Percentiles rank a stretch among this genome's conserved stretches.
Evolutionary conservation across 2,329 filamentous ascomycete genomes (phyloP).

Genomic region (Ophiostoma sp.): DNA sequence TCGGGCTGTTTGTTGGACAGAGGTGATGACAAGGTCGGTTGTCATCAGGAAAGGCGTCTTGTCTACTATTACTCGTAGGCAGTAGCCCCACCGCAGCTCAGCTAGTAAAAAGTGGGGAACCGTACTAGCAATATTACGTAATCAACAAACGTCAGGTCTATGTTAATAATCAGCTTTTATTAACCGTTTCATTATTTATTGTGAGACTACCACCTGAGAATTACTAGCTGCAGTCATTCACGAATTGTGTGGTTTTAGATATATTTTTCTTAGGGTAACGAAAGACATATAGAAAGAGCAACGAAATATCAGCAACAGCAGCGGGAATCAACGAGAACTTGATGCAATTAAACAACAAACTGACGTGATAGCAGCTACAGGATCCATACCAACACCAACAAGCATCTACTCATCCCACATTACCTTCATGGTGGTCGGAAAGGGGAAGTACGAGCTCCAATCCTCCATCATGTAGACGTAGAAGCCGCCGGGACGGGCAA

Average conservation of each 20-base stretch:
- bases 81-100: neutral
- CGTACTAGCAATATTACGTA: neutral
- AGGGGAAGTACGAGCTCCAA: slow-evolving; percentile 47
- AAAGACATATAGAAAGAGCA: too few species aligned
- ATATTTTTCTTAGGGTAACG: too few species aligned
- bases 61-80: neutral
- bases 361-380: neutral
- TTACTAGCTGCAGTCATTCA: too few species aligned
- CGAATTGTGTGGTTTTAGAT: too few species aligned
- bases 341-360: neutral
- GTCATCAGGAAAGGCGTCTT: neutral
- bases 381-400: neutral
- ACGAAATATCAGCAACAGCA: neutral
- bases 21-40: neutral
- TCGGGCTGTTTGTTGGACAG: neutral
- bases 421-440: slow-evolving; percentile 50
- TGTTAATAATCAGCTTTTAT: too few species aligned
- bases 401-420: slow-evolving; percentile 41
- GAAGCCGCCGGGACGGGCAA: slow-evolving; percentile 50
- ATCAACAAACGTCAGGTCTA: neutral
- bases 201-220: too few species aligned
- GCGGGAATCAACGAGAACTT: neutral
- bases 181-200: too few species aligned
- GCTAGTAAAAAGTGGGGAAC: neutral
- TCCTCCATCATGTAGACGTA: slow-evolving; percentile 62